Evolutionary conservation across 208 protist genomes (phyloP).

Genomic region (Angomonas deanei): DNA sequence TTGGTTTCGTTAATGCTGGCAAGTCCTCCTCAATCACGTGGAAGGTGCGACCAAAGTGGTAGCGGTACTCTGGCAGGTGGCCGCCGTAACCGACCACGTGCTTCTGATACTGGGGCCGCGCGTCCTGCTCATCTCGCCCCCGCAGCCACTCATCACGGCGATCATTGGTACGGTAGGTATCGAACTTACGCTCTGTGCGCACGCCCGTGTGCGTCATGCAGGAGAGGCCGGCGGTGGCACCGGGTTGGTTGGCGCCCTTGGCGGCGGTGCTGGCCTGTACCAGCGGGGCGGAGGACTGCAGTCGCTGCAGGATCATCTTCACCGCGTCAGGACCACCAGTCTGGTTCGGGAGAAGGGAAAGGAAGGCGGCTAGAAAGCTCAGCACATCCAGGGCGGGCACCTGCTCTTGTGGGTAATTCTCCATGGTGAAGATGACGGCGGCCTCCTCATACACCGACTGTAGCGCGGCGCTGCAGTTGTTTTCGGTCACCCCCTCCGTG

Average conservation of each 20-base stretch:
- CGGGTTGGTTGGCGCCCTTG: constrained; percentile 1
- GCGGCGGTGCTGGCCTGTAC: neutral
- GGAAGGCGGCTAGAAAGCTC: constrained; percentile 28
- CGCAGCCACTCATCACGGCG: constrained; percentile 75
- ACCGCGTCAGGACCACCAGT: constrained; percentile 6
- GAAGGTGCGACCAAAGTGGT: constrained; percentile 83
- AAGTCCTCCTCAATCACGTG: constrained; percentile 85
- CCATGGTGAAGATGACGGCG: constrained; percentile 28
- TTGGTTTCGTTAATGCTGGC: constrained; percentile 58
- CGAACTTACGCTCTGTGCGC: constrained; percentile 36
- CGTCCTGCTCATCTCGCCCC: constrained; percentile 46
- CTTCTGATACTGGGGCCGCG: constrained; percentile 46
- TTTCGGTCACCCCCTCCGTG: constrained; percentile 14
- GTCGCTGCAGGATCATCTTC: constrained; percentile 1
- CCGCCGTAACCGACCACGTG: constrained; percentile 73
- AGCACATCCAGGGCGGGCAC: constrained; percentile 28
- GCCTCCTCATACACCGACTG: constrained; percentile 42
- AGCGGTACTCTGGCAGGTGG: constrained; percentile 70
- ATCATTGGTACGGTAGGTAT: constrained; percentile 55
- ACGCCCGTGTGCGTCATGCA: constrained; percentile 30
- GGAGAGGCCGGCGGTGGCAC: constrained; percentile 10
- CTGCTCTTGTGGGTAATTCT: constrained; percentile 25
- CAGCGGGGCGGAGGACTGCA: constrained; percentile 15
- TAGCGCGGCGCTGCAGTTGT: constrained; percentile 17
- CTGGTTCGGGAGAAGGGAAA: constrained; percentile 18